Evolutionary conservation across 2,329 filamentous ascomycete genomes (phyloP).

Genomic region (Curvularia lunata): DNA sequence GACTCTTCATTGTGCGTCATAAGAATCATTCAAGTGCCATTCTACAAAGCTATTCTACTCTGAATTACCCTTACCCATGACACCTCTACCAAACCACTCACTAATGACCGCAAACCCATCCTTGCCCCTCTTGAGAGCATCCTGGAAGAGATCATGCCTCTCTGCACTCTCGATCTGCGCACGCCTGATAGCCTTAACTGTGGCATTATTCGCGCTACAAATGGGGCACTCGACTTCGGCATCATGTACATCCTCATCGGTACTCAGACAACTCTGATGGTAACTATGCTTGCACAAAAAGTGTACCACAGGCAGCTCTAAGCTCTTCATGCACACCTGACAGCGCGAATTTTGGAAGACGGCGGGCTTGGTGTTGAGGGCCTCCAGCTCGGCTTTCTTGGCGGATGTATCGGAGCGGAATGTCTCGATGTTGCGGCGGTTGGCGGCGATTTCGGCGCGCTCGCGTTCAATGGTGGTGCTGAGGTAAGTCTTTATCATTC

Average conservation of each 20-base stretch:
- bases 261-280: slow-evolving; percentile 86
- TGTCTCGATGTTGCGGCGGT: slow-evolving; percentile 79
- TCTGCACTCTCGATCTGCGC: slow-evolving; percentile 86
- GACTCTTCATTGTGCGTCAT: neutral
- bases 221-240: slow-evolving; percentile 80
- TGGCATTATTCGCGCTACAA: slow-evolving; percentile 83
- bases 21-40: neutral
- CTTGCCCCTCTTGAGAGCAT: slow-evolving; percentile 75
- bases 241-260: slow-evolving; percentile 64
- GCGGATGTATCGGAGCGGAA: slow-evolving; percentile 83
- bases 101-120: slow-evolving; percentile 90
- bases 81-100: slow-evolving; percentile 92
- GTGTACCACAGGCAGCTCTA: slow-evolving; percentile 90
- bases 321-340: slow-evolving; percentile 74
- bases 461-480: slow-evolving; percentile 88
- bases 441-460: slow-evolving; percentile 81
- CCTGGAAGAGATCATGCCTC: slow-evolving; percentile 86
- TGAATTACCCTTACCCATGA: slow-evolving; percentile 68
- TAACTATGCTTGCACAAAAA: slow-evolving; percentile 98
- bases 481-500: slow-evolving; percentile 93
- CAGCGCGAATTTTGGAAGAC: slow-evolving; percentile 93
- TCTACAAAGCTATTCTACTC: slow-evolving; percentile 23
- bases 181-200: slow-evolving; percentile 83
- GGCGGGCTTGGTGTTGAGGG: slow-evolving; percentile 78
- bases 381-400: slow-evolving; percentile 78